Percentiles rank a stretch among this genome's conserved stretches.
These are phyloP conservation scores for Echeveria elegans DNA, from an alignment of 164 flowering plant species.

Conservation along the genomic window DNA sequence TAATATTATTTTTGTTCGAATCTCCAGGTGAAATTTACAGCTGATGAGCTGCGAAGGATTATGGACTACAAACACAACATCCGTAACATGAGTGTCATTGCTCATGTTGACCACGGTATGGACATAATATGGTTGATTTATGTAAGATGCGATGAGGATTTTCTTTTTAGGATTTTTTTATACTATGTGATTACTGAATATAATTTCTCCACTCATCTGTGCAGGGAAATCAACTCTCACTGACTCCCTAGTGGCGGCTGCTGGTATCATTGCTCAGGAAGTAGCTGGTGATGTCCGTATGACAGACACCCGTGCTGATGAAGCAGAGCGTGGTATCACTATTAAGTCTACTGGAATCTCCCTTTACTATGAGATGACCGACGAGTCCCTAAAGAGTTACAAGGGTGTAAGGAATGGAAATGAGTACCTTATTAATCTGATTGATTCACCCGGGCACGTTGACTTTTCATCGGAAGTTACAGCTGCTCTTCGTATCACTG, in stretches of 20 bases:
- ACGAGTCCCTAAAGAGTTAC: neutral
- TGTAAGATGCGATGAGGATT: too few species aligned
- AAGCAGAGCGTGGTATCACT: neutral
- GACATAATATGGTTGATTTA: neutral
- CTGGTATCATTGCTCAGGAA: neutral
- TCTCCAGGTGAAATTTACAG: neutral
- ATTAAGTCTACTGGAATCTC: neutral
- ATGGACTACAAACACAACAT: neutral
- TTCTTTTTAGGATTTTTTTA: neutral
- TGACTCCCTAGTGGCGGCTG: neutral
- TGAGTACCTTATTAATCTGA: neutral
- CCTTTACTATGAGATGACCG: neutral
- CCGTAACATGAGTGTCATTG: neutral
- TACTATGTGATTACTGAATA: too few species aligned
- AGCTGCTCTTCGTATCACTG: neutral
- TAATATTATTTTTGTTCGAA: too few species aligned
- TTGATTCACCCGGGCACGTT: conserved; percentile 1
- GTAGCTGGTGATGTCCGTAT: neutral
- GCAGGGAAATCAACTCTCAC: neutral
- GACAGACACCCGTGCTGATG: neutral
- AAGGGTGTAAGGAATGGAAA: neutral
- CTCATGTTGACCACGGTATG: neutral
- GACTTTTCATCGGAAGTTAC: neutral
- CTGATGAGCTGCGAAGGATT: neutral
- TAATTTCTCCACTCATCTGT: neutral